A percentile compares a stretch with the other conserved stretches of the same genome.
Evolutionary conservation across 768 basidiomycete species (phyloP).

Genomic region (Psilocybe cubensis): DNA sequence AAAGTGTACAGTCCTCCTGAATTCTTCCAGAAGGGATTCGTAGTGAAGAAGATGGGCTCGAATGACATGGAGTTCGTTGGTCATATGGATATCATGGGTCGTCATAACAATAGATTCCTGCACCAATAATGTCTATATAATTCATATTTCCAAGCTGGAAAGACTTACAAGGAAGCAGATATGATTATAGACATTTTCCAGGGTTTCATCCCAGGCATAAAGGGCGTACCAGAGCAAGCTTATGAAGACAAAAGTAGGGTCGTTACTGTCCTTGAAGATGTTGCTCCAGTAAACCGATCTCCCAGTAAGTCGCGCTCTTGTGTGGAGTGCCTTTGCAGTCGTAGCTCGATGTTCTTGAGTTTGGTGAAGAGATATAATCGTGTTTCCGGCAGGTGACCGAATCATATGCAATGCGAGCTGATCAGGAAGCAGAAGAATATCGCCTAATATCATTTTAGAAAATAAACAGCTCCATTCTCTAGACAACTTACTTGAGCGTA

Average conservation of each 20-base stretch:
- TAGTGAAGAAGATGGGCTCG: constrained; percentile 64
- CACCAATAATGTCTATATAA: background rate
- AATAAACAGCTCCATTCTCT: background rate
- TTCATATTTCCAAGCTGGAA: background rate
- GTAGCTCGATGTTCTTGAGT: constrained; percentile 35
- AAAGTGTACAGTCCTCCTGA: constrained; percentile 54
- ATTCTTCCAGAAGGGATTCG: constrained; percentile 54
- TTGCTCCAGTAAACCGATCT: constrained; percentile 49
- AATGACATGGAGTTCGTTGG: constrained; percentile 57
- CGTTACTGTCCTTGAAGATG: constrained; percentile 42
- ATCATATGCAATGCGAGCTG: constrained; percentile 60
- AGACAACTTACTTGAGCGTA: constrained; percentile 36
- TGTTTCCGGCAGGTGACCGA: constrained; percentile 38
- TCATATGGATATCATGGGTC: constrained; percentile 44
- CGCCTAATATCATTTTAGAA: constrained; percentile 21
- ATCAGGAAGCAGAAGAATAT: constrained; percentile 44
- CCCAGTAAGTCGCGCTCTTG: constrained; percentile 40
- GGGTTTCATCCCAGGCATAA: constrained; percentile 64
- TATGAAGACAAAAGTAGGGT: constrained; percentile 59
- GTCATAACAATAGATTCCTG: constrained; percentile 50
- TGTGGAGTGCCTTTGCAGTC: constrained; percentile 35
- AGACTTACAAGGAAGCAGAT: constrained; percentile 45
- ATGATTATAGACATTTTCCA: constrained; percentile 54
- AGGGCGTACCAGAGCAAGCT: constrained; percentile 60
- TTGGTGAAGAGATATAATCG: constrained; percentile 49